A percentile compares a stretch with the other conserved stretches of the same genome.
Evolutionary conservation across 148 eudicot genomes (phyloP).

Genomic region (Oxyria digyna): DNA sequence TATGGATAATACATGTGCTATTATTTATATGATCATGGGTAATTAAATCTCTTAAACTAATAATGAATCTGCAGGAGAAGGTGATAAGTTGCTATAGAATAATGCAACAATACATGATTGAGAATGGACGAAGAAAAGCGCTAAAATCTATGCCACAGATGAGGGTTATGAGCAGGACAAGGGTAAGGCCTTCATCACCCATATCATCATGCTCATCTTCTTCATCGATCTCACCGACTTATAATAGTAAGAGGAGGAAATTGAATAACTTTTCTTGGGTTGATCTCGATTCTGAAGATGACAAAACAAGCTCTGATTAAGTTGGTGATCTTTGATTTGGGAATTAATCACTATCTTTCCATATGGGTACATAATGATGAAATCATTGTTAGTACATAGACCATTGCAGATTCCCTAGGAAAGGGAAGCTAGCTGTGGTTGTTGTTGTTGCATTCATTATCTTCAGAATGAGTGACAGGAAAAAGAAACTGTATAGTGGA

Average conservation of each 20-base stretch:
- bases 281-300: slow-evolving; percentile 36
- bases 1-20: slow-evolving; percentile 20
- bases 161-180: slow-evolving; percentile 46
- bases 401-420: slow-evolving; percentile 67
- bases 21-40: not conserved
- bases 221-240: slow-evolving; percentile 13
- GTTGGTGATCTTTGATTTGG: slow-evolving; percentile 21
- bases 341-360: not conserved
- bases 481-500: not conserved
- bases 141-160: slow-evolving; percentile 48
- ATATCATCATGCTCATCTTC: slow-evolving; percentile 13
- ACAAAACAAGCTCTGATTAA: slow-evolving; percentile 36
- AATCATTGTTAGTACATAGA: slow-evolving; percentile 4
- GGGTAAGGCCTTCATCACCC: slow-evolving; percentile 39
- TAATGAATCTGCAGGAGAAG: slow-evolving; percentile 41
- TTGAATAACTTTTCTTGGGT: slow-evolving; percentile 42
- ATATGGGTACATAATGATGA: not conserved
- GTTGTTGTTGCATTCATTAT: not conserved
- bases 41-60: too few species aligned
- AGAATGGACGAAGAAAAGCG: slow-evolving; percentile 25
- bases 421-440: too few species aligned
- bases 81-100: slow-evolving; percentile 45
- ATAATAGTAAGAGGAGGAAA: slow-evolving; percentile 46
- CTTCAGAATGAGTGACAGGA: not conserved
- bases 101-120: slow-evolving; percentile 32